Evolutionary conservation across 2,329 filamentous ascomycete genomes (phyloP).

Genomic region (Fusarium clavum): DNA sequence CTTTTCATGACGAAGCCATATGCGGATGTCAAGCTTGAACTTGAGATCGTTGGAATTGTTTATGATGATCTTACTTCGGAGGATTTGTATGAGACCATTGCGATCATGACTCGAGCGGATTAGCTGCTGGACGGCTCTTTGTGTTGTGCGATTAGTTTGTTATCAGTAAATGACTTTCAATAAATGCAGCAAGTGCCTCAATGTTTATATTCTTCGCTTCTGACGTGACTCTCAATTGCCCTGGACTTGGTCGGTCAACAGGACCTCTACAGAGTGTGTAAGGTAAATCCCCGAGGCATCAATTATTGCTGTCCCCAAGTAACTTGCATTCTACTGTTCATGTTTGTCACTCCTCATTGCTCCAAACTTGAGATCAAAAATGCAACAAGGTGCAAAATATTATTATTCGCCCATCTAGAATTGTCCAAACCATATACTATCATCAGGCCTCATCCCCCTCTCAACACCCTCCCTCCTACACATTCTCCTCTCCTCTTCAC

Average conservation of each 20-base stretch:
- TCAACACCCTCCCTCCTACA: slow-evolving; percentile 48
- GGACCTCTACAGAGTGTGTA: rapidly evolving
- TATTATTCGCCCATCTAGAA: not conserved
- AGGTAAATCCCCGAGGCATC: rapidly evolving
- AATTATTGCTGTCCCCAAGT: too few relatives aligned
- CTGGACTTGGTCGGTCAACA: rapidly evolving
- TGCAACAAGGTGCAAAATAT: too few relatives aligned
- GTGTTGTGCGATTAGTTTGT: not conserved
- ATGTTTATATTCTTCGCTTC: rapidly evolving
- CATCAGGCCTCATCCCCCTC: slow-evolving; percentile 50
- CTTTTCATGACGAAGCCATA: not conserved
- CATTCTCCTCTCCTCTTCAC: slow-evolving; percentile 41
- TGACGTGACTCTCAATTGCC: not conserved
- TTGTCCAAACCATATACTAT: slow-evolving; percentile 54
- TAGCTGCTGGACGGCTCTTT: rapidly evolving
- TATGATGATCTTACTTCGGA: not conserved
- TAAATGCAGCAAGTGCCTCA: not conserved
- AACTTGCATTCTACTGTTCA: too few relatives aligned
- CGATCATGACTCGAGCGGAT: not conserved
- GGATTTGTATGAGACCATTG: not conserved
- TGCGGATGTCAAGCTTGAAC: not conserved
- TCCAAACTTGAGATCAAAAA: too few relatives aligned
- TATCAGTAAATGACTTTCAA: not conserved
- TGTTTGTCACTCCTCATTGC: too few relatives aligned
- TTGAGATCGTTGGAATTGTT: not conserved